Percentiles rank a stretch among this genome's conserved stretches.
These are phyloP conservation scores for Heterococcus sp. DNA, from an alignment of 108 stramenopile species.

Conservation along the genomic window DNA sequence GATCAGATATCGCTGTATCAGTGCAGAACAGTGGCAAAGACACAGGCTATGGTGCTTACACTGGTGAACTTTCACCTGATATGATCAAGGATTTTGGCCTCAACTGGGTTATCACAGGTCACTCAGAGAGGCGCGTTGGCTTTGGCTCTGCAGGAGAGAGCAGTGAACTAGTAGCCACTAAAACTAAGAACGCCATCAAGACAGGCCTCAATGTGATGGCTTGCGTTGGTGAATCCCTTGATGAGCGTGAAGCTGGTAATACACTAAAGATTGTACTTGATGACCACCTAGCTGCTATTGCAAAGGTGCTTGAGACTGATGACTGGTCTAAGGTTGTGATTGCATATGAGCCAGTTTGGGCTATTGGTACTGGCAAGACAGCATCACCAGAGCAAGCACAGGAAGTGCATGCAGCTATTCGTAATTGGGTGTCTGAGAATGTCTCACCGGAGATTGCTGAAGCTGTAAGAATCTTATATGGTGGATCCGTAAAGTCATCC, in stretches of 20 bases:
- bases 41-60: conserved; percentile 77
- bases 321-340: conserved; percentile 92
- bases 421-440: conserved; percentile 80
- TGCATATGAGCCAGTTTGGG: conserved; percentile 93
- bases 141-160: conserved; percentile 88
- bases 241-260: conserved; percentile 85
- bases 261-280: conserved; percentile 67
- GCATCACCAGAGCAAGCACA: conserved; percentile 99
- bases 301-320: conserved; percentile 47
- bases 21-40: conserved; percentile 38
- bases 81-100: conserved; percentile 92
- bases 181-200: conserved; percentile 89
- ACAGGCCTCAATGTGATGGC: conserved; percentile 94
- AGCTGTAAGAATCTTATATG: conserved; percentile 54
- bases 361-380: conserved; percentile 97
- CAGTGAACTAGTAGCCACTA: conserved; percentile 80
- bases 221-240: conserved; percentile 97
- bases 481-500: conserved; percentile 34
- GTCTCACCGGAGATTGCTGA: conserved; percentile 76
- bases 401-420: conserved; percentile 90
- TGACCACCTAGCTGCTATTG: conserved; percentile 62
- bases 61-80: conserved; percentile 85
- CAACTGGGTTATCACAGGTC: conserved; percentile 92
- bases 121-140: conserved; percentile 89
- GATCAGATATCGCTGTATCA: conserved; percentile 49